These are phyloP conservation scores for Exutisphaerella laricina DNA, from an alignment of 2,329 filamentous ascomycete genomes.

Conservation along the genomic window DNA sequence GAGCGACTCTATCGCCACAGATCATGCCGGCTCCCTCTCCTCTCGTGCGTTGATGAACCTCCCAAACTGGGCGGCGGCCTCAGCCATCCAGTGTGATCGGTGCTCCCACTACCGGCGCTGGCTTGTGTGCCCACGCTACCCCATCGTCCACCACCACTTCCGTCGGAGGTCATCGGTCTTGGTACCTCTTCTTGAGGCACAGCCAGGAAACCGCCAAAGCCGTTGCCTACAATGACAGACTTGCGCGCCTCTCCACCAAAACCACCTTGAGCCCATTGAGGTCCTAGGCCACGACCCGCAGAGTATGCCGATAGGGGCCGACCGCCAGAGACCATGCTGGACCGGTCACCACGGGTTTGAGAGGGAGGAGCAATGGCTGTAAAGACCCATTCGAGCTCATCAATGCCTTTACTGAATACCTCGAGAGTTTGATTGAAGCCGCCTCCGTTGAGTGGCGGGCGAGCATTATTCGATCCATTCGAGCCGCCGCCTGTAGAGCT, in stretches of 20 bases:
- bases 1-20: conserved; percentile 25
- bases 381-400: conserved; percentile 64
- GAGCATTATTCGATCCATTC: neutral
- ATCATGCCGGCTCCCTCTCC: conserved; percentile 32
- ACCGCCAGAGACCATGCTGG: conserved; percentile 30
- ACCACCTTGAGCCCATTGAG: conserved; percentile 46
- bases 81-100: conserved; percentile 22
- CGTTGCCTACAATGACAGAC: conserved; percentile 61
- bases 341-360: conserved; percentile 34
- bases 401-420: conserved; percentile 61
- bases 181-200: conserved; percentile 51
- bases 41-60: conserved; percentile 21
- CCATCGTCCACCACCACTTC: conserved; percentile 14
- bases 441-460: conserved; percentile 16
- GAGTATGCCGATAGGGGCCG: conserved; percentile 43
- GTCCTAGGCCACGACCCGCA: conserved; percentile 45
- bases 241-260: conserved; percentile 53
- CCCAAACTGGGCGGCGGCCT: conserved; percentile 29
- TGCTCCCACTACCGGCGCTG: conserved; percentile 2
- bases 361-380: conserved; percentile 53
- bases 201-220: conserved; percentile 60
- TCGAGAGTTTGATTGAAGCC: conserved; percentile 53
- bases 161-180: conserved; percentile 28
- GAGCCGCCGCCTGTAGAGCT: conserved; percentile 4
- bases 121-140: conserved; percentile 7